phyloP scores from a whole-genome alignment of 1,284 basidiomycete species.

The Puccinia polysora region DNA sequence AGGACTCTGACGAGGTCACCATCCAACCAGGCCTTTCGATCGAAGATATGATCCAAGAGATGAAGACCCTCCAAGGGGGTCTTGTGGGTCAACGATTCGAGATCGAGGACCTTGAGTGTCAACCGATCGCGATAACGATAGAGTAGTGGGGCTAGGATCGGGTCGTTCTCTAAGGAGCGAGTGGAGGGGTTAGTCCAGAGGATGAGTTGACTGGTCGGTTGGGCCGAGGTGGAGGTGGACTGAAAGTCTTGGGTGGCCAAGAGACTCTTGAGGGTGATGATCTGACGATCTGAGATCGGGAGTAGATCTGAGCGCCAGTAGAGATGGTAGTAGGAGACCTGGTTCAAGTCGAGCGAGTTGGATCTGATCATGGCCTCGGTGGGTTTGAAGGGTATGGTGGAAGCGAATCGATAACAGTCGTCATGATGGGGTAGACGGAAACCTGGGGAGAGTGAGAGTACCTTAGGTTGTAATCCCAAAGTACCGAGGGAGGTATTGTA shows the following conservation, averaged over 20 bases:
- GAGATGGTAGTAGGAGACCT: slow-evolving; percentile 63
- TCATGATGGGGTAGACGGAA: slow-evolving; percentile 36
- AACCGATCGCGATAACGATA: slow-evolving; percentile 66
- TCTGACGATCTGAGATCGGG: slow-evolving; percentile 70
- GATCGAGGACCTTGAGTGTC: slow-evolving; percentile 64
- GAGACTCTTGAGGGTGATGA: slow-evolving; percentile 79
- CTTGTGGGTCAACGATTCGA: slow-evolving; percentile 64
- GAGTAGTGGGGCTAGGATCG: slow-evolving; percentile 63
- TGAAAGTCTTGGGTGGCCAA: slow-evolving; percentile 76
- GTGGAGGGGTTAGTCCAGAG: slow-evolving; percentile 15
- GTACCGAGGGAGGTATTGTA: slow-evolving; percentile 23
- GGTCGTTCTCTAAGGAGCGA: slow-evolving; percentile 59
- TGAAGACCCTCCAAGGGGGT: slow-evolving; percentile 67
- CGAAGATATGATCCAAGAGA: slow-evolving; percentile 59
- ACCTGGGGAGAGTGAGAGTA: slow-evolving; percentile 32
- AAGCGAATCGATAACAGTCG: slow-evolving; percentile 34
- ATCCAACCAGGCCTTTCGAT: slow-evolving; percentile 83
- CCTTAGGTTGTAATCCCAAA: slow-evolving; percentile 21
- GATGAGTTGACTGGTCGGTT: slow-evolving; percentile 68
- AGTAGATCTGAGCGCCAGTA: slow-evolving; percentile 84
- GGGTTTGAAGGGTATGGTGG: slow-evolving; percentile 10
- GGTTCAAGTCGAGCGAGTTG: not conserved
- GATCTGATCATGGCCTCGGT: not conserved
- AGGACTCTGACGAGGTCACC: slow-evolving; percentile 79
- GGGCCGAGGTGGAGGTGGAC: slow-evolving; percentile 67